Base-by-base conservation (phyloP, 805 yeast genomes). In the Phaffomyces opuntiae region DNA sequence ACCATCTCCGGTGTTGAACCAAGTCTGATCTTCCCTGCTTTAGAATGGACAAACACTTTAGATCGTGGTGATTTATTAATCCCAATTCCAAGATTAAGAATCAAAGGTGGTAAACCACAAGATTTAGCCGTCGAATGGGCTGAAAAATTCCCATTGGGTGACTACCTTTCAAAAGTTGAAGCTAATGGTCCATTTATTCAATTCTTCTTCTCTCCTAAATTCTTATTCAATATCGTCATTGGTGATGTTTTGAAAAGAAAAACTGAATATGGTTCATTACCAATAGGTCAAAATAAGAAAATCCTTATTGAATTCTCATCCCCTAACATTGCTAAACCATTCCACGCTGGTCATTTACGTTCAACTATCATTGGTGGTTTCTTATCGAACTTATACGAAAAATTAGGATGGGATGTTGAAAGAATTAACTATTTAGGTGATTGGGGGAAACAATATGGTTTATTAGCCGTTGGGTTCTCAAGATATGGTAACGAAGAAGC, bases 401-500 rank as follows among this genome's bases (percentile, higher is more conserved):
- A 79, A 55, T 73, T 83, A 47, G 99, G 98, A 40, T 93, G 91
- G 87, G 78, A 87, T n/a, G 99, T 93, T 39, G 69, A 77, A 54
- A 80, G 97, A 69, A 75, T 91, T 73, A 93, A 93, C 73, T 93
- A 93, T 68, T 75, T 93, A 54, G 99, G 99, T 60, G 99, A 93
- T 69, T 93, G 99, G 99, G 99, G 99, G 47, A 93, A 93, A 69
- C 99, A 93, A 72, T 93, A 91, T 61, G 99, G 99, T 67, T 66
- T 93, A 39, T 75, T 93, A 56, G 99, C 98, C 25, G 84, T 93
- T 51, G 99, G 97, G 40, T 93, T 83, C 66, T 78, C 80, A 46
- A 80, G 77, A 60, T 93, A 85, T 62, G 99, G 99, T 42, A 67
- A 75, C 51, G 95, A 84, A 63, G 86, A 81, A 59, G 69, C 70